Evolutionary conservation across 306 rosid genomes (phyloP), one percentile per base, ranked within the genome.

Genomic region (Sesbania bispinosa): DNA sequence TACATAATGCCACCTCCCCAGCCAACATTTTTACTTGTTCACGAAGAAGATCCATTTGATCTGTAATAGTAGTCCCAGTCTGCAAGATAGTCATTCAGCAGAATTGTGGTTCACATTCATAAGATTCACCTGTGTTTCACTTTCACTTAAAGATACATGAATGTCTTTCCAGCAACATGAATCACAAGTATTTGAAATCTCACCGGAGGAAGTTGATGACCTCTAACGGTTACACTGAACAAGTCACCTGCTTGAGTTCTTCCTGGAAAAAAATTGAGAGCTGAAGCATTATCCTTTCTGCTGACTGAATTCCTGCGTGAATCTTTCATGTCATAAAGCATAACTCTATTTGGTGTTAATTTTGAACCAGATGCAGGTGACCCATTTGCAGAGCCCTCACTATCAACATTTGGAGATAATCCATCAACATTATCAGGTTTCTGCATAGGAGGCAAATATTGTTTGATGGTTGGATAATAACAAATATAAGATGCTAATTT

Each of bases 11-110:
- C 83, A 92, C 91, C 83, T 92, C 97, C 41, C 93, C 96, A 36
- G 97, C 96, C 80, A 89, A 79, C 89, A 92, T 89, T 74, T 92
- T 92, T 57, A 88, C 88, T 87, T 89, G 97, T 80, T 92, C 97
- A 60, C 85, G 86, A 33, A 87, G 87, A 77, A 92, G 93, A 83
- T 92, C 97, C 89, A 92, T 89, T 79, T 92, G 96, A 79, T 92
- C 97, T 10, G 87, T 85, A 75, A 89, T 75, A 16, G 97, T 92
- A 47, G 86, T 83, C 62, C 97, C 97, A 75, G 89, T 78, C 97
- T 92, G 84, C 77, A 63, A 60, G 61, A 77, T 9, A 67, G 33
- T 70, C 67, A 77, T 65, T 52, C 21, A 26, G 62, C 59, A 67
- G 47, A 69, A 35, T 61, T 52, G 53, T 55, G 70, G 53, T 62